Evolutionary conservation across 208 protist species (phyloP).

Genomic region (Lotmaria passim): DNA sequence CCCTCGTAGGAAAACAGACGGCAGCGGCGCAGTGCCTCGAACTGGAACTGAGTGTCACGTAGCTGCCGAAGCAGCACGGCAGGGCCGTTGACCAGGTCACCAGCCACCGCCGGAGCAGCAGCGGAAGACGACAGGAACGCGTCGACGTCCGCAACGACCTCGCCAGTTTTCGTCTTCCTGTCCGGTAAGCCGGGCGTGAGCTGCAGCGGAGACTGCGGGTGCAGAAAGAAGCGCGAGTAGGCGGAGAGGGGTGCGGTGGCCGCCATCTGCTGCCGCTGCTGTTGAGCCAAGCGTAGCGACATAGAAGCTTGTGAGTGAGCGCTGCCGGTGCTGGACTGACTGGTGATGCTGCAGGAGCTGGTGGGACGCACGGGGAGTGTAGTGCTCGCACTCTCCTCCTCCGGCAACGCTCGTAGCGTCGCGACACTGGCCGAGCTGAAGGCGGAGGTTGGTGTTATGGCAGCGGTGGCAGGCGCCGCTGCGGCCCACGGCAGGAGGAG

Average conservation of each 20-base stretch:
- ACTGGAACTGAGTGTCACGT: constrained; percentile 16
- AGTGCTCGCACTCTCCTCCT: neutral
- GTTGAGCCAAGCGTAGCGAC: constrained; percentile 6
- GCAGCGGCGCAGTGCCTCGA: constrained; percentile 22
- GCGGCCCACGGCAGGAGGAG: constrained; percentile 20
- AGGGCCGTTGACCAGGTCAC: constrained; percentile 10
- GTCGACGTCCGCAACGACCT: no score
- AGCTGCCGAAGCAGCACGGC: constrained; percentile 13
- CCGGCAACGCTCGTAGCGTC: neutral
- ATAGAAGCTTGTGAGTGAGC: neutral
- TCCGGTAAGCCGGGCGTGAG: neutral
- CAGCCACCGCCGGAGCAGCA: neutral
- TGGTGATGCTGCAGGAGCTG: constrained; percentile 8
- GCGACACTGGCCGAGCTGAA: neutral
- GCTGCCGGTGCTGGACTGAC: constrained; percentile 5
- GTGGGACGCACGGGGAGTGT: neutral
- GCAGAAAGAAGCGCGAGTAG: constrained; percentile 26
- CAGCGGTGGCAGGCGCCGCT: neutral
- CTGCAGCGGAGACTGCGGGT: constrained; percentile 8
- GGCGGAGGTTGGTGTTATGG: neutral
- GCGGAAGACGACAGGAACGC: neutral
- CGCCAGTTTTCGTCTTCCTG: neutral
- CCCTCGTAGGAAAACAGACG: constrained; percentile 27
- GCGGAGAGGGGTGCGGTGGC: constrained; percentile 15
- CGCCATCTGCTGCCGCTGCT: constrained; percentile 20